Evolutionary conservation across 257 asterid species (phyloP), one percentile per base, ranked within the genome.

Genomic region (Solanum chilense): DNA sequence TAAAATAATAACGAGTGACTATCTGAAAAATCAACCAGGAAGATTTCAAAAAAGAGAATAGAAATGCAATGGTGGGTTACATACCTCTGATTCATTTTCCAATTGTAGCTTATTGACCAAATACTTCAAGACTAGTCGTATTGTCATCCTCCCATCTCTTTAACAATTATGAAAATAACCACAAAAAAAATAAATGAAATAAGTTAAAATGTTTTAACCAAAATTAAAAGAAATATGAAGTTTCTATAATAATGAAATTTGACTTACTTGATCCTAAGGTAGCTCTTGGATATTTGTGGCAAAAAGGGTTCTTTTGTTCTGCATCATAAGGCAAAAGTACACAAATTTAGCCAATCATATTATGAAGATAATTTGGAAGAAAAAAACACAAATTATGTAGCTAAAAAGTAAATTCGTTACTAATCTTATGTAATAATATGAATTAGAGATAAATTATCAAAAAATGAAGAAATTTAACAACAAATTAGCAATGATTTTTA

Each of bases 61-160:
- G 21, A 44, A 45, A 78, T 45, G 66, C 66, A 80, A 80, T 80
- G 85, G 85, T 45, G 29, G 29, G 3, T 13, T 82, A 86, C 94
- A 69, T 95, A 96, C 99, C 99, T 97, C 97, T 70, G 99, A 95
- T 91, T 97, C 99, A 78, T 90, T 91, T 88, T 93, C 96, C 92
- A 96, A 91, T 80, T 91, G 93, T 41, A 97, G 97, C 93, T 97
- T 97, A 85, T 90, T 95, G 85, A 90, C 98, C 90, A 97, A 91
- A 90, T 96, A 97, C 93, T 95, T 97, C 62, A 92, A 91, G 35
- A 97, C 98, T 86, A 97, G 85, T 84, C 96, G 92, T 82, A 97
- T 90, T 21, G 98, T 94, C 96, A 94, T 97, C 90, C 90, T 94
- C 58, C 96, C 99, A 90, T 97, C 99, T 92, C 99, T 97, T 44